Percentiles rank a stretch among this genome's conserved stretches.
These are phyloP conservation scores for Vitellaria paradoxa DNA, from an alignment of 179 eudicot species.

Conservation along the genomic window DNA sequence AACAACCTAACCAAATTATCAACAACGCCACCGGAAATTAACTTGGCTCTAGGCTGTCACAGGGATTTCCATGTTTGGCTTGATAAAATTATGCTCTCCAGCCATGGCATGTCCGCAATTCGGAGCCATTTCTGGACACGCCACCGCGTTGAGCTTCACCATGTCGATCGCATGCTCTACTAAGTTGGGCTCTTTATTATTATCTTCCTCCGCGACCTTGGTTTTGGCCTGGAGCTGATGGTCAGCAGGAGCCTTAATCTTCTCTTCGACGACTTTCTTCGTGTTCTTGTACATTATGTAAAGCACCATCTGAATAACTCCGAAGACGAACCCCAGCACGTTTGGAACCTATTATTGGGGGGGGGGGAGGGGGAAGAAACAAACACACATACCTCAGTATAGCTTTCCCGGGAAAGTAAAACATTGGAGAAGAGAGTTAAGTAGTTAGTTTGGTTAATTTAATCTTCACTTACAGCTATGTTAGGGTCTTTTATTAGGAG, in stretches of 20 bases:
- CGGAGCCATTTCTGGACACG: constrained; percentile 22
- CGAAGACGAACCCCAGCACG: constrained; percentile 44
- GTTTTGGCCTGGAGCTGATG: not conserved
- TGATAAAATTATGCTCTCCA: not conserved
- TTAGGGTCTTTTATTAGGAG: constrained; percentile 57
- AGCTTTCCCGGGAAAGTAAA: not conserved
- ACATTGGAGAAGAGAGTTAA: not conserved
- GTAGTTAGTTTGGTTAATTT: not conserved
- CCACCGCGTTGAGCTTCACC: constrained; percentile 23
- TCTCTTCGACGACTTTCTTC: constrained; percentile 5
- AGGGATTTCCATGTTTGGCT: constrained; percentile 10
- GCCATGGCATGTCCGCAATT: not conserved
- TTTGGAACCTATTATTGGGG: constrained; percentile 47
- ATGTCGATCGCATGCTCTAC: constrained; percentile 34
- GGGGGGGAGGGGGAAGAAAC: not conserved
- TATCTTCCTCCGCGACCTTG: not conserved
- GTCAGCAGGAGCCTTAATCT: not conserved
- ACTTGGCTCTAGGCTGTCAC: not conserved
- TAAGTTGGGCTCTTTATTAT: not conserved
- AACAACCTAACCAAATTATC: too few relatives aligned
- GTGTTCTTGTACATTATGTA: constrained; percentile 33
- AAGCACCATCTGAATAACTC: constrained; percentile 42
- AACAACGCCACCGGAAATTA: too few relatives aligned
- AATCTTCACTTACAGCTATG: constrained; percentile 51
- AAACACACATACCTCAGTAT: too few relatives aligned